Base-by-base conservation (phyloP, 495 filamentous ascomycete species). In the Massariosphaeria phaeospora region DNA sequence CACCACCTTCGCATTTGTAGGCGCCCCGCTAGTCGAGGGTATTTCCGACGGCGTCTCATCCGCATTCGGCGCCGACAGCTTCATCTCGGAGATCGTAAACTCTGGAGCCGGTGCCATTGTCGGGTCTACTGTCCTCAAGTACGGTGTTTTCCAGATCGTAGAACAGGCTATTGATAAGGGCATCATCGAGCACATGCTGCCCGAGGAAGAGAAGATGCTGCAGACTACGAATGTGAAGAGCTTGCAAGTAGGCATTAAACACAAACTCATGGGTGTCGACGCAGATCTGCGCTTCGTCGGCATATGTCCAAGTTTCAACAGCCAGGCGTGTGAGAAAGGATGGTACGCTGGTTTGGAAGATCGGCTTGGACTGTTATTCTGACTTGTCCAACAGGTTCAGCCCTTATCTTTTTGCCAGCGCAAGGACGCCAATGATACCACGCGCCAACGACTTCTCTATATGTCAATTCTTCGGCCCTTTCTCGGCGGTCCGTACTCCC, bases 81-180 rank as follows among this genome's bases (percentile, higher is more conserved):
- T 72, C 36, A 49, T 69, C 54, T 63, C 67, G 17, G 69, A 70
- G 31, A 62, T 69, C 30, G 69, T 72, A 12, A 53, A 48, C 41
- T 63, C 60, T 26, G 69, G 65, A n/a, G 66, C 66, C 20, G 69
- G 68, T 0, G 52, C 50, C 27, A 69, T 69, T 21, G 35, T 54
- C 1, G 64, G 66, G 17, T 65, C 52, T 36, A 67, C 66, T 9
- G 51, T 72, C 2, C 52, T 70, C 46, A 72, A 72, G 42, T 68
- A 71, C 29, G 59, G 66, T 35, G 62, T 72, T 0, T 72, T 70
- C 49, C 70, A 72, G 40, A 69, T 72, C 40, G 59, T 72, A 7
- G 70, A 72, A 51, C 70, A 72, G 42, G 70, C 70, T 5, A 68
- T 72, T 48, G 70, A 72, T 42, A 72, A 72, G 57, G 70, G 68